Conservation (phyloP, 495 filamentous ascomycete genomes). For the Stereocaulon alpinum region DNA sequence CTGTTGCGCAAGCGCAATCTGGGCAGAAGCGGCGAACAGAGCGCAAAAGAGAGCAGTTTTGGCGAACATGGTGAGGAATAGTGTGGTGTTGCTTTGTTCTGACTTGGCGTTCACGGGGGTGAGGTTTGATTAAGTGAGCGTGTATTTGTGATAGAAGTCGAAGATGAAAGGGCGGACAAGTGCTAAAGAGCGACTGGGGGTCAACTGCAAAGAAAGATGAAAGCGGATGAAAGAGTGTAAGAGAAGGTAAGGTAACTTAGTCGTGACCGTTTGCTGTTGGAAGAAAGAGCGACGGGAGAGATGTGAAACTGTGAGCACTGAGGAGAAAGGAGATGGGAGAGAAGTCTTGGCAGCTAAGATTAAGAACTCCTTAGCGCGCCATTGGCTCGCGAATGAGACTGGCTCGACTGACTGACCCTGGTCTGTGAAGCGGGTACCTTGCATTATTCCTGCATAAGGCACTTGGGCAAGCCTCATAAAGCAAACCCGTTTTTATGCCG, state of each 20-base stretch:
- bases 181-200: slow-evolving; percentile 22
- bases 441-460: neutral
- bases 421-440: neutral
- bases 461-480: neutral
- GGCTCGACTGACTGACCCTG: neutral
- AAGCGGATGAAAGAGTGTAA: slow-evolving; percentile 1
- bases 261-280: neutral
- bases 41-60: slow-evolving; percentile 26
- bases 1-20: slow-evolving; percentile 27
- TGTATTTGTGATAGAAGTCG: slow-evolving; percentile 6
- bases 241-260: slow-evolving; percentile 9
- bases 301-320: slow-evolving; percentile 16
- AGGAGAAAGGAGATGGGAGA: slow-evolving; percentile 3
- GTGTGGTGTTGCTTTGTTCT: slow-evolving; percentile 12
- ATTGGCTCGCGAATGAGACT: neutral
- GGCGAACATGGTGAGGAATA: slow-evolving; percentile 26
- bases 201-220: slow-evolving; percentile 11
- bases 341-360: neutral
- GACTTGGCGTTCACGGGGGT: neutral
- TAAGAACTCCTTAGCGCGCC: neutral
- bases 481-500: neutral
- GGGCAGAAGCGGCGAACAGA: slow-evolving; percentile 26
- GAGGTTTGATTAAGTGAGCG: slow-evolving; percentile 12
- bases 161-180: neutral
- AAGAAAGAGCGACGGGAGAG: slow-evolving; percentile 8